Evolutionary conservation across 306 rosid species (phyloP).

Genomic region (Dalbergia oliveri): DNA sequence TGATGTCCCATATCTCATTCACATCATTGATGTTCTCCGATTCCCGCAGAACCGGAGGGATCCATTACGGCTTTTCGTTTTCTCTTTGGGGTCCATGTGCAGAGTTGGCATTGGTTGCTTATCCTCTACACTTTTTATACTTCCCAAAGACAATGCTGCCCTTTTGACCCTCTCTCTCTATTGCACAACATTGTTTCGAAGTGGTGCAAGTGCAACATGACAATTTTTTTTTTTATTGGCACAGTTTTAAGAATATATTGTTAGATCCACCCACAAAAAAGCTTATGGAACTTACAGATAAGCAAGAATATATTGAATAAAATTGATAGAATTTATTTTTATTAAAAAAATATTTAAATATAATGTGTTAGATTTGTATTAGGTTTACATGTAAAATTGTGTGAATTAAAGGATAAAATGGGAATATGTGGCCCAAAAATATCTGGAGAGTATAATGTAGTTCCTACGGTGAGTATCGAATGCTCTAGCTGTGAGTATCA

Average conservation of each 20-base stretch:
- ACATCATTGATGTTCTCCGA: conserved; percentile 39
- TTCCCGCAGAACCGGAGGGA: conserved; percentile 9
- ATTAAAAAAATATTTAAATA: too few relatives aligned
- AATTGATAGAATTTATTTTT: too few relatives aligned
- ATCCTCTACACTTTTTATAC: neutral
- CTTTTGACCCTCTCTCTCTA: neutral
- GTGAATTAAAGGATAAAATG: conserved; percentile 28
- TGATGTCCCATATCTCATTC: conserved; percentile 38
- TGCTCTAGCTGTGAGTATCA: conserved; percentile 51
- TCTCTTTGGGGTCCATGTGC: conserved; percentile 27
- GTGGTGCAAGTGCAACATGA: neutral
- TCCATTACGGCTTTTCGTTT: neutral
- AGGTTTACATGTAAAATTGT: too few relatives aligned
- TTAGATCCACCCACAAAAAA: too few relatives aligned
- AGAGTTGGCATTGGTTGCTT: conserved; percentile 38
- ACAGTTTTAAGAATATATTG: too few relatives aligned
- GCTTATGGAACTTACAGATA: too few relatives aligned
- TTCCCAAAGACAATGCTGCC: neutral
- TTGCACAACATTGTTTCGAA: neutral
- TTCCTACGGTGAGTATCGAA: conserved; percentile 43
- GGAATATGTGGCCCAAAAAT: conserved; percentile 14
- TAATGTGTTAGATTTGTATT: too few relatives aligned
- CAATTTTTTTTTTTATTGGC: too few relatives aligned
- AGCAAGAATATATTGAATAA: too few relatives aligned
- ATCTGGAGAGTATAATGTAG: conserved; percentile 40